Evolutionary conservation across 768 basidiomycete species (phyloP).

Genomic region (Boletus rubropictus): DNA sequence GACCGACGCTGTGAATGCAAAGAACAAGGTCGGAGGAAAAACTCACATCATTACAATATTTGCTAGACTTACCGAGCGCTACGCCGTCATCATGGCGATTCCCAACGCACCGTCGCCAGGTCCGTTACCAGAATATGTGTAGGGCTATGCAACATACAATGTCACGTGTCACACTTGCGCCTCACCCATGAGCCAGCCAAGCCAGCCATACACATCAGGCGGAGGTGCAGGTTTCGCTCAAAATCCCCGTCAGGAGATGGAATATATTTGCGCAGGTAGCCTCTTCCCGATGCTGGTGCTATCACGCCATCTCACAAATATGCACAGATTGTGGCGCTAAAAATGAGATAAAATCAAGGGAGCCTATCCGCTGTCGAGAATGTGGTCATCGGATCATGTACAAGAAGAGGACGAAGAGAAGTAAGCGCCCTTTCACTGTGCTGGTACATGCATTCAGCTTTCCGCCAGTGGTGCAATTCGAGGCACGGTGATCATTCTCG

Average conservation of each 20-base stretch:
- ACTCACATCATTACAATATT: neutral
- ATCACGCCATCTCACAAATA: conserved; percentile 10
- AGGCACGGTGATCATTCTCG: conserved; percentile 24
- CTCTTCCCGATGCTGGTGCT: neutral
- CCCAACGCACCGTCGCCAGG: conserved; percentile 14
- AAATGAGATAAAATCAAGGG: conserved; percentile 85
- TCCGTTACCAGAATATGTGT: neutral
- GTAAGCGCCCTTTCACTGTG: conserved; percentile 44
- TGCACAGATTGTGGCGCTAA: conserved; percentile 80
- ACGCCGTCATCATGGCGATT: conserved; percentile 18
- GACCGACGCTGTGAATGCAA: neutral
- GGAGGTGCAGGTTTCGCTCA: conserved; percentile 32
- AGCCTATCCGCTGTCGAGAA: conserved; percentile 92
- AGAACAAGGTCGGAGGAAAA: neutral
- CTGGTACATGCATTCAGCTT: neutral
- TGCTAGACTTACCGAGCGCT: conserved; percentile 1
- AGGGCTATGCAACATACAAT: conserved; percentile 7
- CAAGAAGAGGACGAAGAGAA: conserved; percentile 91
- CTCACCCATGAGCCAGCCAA: conserved; percentile 37
- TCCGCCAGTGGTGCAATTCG: conserved; percentile 31
- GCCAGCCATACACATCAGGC: conserved; percentile 29
- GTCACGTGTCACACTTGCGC: conserved; percentile 13
- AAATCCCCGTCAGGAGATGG: conserved; percentile 58
- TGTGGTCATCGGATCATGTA: conserved; percentile 99
- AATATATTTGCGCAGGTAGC: conserved; percentile 82